Evolutionary conservation across 1,139 yeast species (phyloP).

Genomic region (Saccharomycopsis crataegensis): DNA sequence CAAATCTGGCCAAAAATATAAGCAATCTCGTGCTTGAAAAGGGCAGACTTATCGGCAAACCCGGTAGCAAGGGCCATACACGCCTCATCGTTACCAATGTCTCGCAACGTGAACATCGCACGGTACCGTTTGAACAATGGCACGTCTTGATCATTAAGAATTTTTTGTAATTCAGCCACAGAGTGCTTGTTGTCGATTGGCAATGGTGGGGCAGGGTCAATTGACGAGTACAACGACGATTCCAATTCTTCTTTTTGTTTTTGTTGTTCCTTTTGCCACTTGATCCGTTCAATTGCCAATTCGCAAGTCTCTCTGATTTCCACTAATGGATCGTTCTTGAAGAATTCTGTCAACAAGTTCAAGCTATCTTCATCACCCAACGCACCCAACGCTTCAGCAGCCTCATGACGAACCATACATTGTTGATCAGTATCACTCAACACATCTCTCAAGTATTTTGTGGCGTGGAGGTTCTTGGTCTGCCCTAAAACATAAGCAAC

Average conservation of each 20-base stretch:
- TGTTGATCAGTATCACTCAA: slow-evolving; percentile 63
- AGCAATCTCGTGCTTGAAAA: slow-evolving; percentile 96
- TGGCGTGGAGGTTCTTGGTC: slow-evolving; percentile 74
- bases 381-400: slow-evolving; percentile 98
- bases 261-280: slow-evolving; percentile 55
- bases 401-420: slow-evolving; percentile 98
- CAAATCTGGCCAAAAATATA: slow-evolving; percentile 97
- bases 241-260: slow-evolving; percentile 62
- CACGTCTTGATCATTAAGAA: slow-evolving; percentile 67
- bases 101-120: slow-evolving; percentile 97
- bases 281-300: slow-evolving; percentile 88
- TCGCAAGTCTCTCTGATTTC: slow-evolving; percentile 98
- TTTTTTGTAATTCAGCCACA: slow-evolving; percentile 55
- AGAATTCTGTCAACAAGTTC: slow-evolving; percentile 55
- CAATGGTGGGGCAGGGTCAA: slow-evolving; percentile 98
- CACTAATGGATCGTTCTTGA: slow-evolving; percentile 64
- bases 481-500: slow-evolving; percentile 98
- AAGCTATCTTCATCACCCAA: slow-evolving; percentile 79
- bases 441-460: slow-evolving; percentile 68
- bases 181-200: slow-evolving; percentile 49
- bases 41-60: slow-evolving; percentile 81
- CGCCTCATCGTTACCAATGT: slow-evolving; percentile 89
- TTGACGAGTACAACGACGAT: slow-evolving; percentile 71
- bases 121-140: slow-evolving; percentile 92
- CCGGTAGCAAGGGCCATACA: slow-evolving; percentile 88